These are phyloP conservation scores for Leishmania major DNA, from an alignment of 208 protist species.

Conservation along the genomic window DNA sequence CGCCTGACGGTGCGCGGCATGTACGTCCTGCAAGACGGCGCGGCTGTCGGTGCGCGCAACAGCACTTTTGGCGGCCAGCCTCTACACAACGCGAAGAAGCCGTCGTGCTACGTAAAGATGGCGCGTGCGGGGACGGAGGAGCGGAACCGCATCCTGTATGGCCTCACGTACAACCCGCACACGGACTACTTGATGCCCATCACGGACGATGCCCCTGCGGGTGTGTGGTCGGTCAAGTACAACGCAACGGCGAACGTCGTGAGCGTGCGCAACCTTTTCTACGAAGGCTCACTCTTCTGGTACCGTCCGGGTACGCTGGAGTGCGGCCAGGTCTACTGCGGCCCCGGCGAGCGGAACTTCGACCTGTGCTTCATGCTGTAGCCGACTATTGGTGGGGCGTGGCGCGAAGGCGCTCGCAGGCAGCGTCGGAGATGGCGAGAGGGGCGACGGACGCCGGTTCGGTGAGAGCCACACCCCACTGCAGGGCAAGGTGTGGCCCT, in stretches of 20 bases:
- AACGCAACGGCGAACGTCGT: conserved; percentile 79
- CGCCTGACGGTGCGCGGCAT: conserved; percentile 75
- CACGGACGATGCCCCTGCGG: conserved; percentile 84
- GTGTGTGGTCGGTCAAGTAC: conserved; percentile 90
- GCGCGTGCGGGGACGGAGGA: conserved; percentile 37
- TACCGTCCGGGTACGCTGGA: conserved; percentile 76
- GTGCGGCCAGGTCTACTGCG: conserved; percentile 88
- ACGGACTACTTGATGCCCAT: conserved; percentile 86
- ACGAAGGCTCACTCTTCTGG: conserved; percentile 88
- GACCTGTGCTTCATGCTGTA: conserved; percentile 87
- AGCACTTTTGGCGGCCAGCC: conserved; percentile 76
- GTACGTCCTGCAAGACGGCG: conserved; percentile 57
- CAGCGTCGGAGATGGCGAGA: background rate
- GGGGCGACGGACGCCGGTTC: background rate
- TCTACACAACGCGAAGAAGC: conserved; percentile 76
- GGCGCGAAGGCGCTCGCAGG: background rate
- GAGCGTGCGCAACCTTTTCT: conserved; percentile 85
- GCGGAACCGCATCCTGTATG: conserved; percentile 72
- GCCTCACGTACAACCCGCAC: conserved; percentile 80
- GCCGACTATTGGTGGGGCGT: background rate
- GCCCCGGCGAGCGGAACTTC: conserved; percentile 83
- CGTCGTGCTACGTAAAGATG: conserved; percentile 83
- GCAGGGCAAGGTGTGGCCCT: background rate
- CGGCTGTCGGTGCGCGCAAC: conserved; percentile 60
- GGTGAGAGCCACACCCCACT: background rate